These are phyloP conservation scores for Pyrenophora tritici-repentis DNA, from an alignment of 2,329 filamentous ascomycete species.

Conservation along the genomic window DNA sequence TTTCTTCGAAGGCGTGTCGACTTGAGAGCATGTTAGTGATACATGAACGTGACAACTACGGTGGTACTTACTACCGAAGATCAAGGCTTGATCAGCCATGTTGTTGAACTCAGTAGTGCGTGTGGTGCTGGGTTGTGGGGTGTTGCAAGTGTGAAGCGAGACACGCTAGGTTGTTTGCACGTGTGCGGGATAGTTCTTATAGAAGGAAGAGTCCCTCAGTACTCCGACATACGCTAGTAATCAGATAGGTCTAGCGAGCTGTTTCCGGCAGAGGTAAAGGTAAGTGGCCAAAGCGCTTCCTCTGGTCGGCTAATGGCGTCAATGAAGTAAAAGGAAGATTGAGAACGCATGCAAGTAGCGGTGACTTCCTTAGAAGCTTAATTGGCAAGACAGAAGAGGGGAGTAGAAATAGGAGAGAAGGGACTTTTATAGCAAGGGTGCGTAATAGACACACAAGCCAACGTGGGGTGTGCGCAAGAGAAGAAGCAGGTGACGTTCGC, in stretches of 20 bases:
- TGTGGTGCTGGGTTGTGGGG: not conserved
- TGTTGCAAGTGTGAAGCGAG: constrained; percentile 1
- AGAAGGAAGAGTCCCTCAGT: not conserved
- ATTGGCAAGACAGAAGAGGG: no score
- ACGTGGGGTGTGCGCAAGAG: no score
- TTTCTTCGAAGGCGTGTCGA: constrained; percentile 11
- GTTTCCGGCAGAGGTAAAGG: constrained; percentile 12
- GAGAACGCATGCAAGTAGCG: no score
- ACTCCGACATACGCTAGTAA: not conserved
- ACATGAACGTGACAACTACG: not conserved
- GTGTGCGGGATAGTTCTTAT: not conserved
- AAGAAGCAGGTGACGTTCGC: no score
- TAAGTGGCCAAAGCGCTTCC: not conserved
- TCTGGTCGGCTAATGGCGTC: not conserved
- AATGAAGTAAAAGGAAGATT: not conserved
- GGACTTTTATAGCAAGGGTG: not conserved
- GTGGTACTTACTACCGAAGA: constrained; percentile 20
- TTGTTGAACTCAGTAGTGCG: not conserved
- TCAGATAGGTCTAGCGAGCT: not conserved
- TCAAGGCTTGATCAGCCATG: constrained; percentile 22
- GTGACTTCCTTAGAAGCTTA: no score
- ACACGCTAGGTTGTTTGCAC: not conserved
- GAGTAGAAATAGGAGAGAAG: no score
- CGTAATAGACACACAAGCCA: no score
- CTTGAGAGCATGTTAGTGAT: constrained; percentile 12